Evolutionary conservation across 306 rosid species (phyloP), one percentile per base, ranked within the genome.

Genomic region (Malus fusca): DNA sequence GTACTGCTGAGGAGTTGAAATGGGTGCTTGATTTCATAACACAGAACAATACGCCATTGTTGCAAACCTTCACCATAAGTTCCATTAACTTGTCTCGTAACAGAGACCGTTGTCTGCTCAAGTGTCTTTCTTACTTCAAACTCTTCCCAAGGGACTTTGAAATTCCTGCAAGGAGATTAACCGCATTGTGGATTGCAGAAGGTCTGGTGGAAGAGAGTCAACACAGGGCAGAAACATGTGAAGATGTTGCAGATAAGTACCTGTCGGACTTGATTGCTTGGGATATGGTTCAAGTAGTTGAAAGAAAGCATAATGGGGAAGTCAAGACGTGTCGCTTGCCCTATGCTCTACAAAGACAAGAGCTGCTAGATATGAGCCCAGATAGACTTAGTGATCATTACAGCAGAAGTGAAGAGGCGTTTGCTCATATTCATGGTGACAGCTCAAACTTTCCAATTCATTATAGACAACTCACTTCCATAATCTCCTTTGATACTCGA

Each of bases 141-240:
- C 71, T 77, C 51, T 77, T 86, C 68, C 89, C 87, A 12, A 5
- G 17, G 35, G 69, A 72, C 81, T 78, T 53, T 75, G 87, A 80
- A 71, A 83, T 86, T 33, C 81, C 87, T 0, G 77, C 68, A 9
- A 80, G 87, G 83, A 80, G 89, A 71, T 22, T 86, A 78, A 13
- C 78, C 26, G 56, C 78, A 65, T 59, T 80, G 18, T 83, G 89
- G 89, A 76, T 69, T 69, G 81, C 84, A 31, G 35, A 31, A 31
- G 6, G 6, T 31, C 6, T 31, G 35, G 35, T 31, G 35, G 35
- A 31, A 71, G 33, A 58, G 62, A 48, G 48, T 31, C 42, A 18
- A 13, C 60, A 19, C 26, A 19, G 28, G 22, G 53, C 40, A 11
- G 28, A 74, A 62, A 72, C 89, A 15, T 74, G 19, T 1, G 80